Percentiles rank a stretch among this genome's conserved stretches.
phyloP scores from a whole-genome alignment of 148 eudicot genomes.

The Bassia scoparia region DNA sequence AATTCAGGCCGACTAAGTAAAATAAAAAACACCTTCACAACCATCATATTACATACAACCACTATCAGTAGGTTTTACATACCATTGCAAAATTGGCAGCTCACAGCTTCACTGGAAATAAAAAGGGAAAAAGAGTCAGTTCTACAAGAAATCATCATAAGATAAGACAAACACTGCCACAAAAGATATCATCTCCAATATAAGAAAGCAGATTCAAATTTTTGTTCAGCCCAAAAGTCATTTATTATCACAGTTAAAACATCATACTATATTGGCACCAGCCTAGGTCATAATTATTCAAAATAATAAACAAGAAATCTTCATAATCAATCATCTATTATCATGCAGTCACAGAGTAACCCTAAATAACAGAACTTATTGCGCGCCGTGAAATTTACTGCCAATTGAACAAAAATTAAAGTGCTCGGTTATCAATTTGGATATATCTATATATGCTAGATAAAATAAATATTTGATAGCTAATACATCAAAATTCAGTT shows the following conservation, averaged over 20 bases:
- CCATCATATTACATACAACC: neutral
- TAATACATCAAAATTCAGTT: too few species aligned
- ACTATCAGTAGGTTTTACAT: constrained; percentile 23
- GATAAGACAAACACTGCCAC: neutral
- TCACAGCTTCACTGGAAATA: constrained; percentile 80
- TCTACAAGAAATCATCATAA: neutral
- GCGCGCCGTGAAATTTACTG: too few species aligned
- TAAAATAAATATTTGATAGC: too few species aligned
- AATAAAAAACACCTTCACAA: neutral
- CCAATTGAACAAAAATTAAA: too few species aligned
- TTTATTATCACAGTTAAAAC: neutral
- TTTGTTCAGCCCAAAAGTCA: neutral
- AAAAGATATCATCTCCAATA: constrained; percentile 4
- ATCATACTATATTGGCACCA: neutral
- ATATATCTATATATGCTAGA: too few species aligned
- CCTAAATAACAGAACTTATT: too few species aligned
- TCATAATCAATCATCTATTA: too few species aligned
- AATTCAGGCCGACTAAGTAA: neutral
- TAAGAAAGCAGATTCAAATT: neutral
- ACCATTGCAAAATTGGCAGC: constrained; percentile 79
- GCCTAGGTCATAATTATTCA: neutral
- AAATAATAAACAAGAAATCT: too few species aligned
- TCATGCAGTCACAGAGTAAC: neutral
- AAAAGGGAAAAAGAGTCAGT: constrained; percentile 18
- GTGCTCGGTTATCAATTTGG: too few species aligned